Percentiles rank a stretch among this genome's conserved stretches.
phyloP scores from a whole-genome alignment of 192 early-diverging fungal species.

The Chytriomyces sp. region DNA sequence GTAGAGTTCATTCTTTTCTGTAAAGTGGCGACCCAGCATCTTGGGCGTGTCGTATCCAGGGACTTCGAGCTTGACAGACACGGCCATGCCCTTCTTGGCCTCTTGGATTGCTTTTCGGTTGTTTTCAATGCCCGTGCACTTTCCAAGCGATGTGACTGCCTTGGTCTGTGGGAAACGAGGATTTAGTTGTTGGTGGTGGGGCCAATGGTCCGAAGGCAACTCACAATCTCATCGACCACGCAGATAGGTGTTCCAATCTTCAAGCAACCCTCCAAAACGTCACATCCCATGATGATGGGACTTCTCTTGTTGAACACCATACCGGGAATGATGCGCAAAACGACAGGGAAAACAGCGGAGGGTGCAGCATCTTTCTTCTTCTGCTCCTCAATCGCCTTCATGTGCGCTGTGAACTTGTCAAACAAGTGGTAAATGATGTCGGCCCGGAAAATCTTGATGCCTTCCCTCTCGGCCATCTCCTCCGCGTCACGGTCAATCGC shows the following conservation, averaged over 20 bases:
- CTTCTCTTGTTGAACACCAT: constrained; percentile 93
- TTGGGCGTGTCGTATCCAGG: constrained; percentile 82
- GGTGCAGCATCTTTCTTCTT: constrained; percentile 85
- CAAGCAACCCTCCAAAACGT: constrained; percentile 90
- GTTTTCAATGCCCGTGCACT: constrained; percentile 87
- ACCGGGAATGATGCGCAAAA: constrained; percentile 83
- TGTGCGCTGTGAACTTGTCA: constrained; percentile 87
- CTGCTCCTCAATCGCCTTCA: constrained; percentile 75
- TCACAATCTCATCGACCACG: constrained; percentile 69
- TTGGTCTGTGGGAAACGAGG: constrained; percentile 44
- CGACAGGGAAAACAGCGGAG: constrained; percentile 94
- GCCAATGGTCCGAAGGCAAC: not conserved
- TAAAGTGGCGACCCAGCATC: constrained; percentile 92
- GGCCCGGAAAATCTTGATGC: constrained; percentile 91
- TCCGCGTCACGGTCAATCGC: constrained; percentile 79
- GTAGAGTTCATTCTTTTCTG: constrained; percentile 77
- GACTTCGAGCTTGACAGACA: constrained; percentile 91
- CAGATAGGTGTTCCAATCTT: constrained; percentile 90
- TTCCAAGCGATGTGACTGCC: constrained; percentile 76
- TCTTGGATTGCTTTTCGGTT: constrained; percentile 85
- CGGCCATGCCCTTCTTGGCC: constrained; percentile 79
- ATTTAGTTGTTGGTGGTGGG: not conserved
- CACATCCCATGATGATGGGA: constrained; percentile 93
- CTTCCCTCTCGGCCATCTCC: constrained; percentile 87
- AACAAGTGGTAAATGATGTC: constrained; percentile 99